Evolutionary conservation across 768 basidiomycete genomes (phyloP), one percentile per base, ranked within the genome.

Genomic region (Suillus lakei): DNA sequence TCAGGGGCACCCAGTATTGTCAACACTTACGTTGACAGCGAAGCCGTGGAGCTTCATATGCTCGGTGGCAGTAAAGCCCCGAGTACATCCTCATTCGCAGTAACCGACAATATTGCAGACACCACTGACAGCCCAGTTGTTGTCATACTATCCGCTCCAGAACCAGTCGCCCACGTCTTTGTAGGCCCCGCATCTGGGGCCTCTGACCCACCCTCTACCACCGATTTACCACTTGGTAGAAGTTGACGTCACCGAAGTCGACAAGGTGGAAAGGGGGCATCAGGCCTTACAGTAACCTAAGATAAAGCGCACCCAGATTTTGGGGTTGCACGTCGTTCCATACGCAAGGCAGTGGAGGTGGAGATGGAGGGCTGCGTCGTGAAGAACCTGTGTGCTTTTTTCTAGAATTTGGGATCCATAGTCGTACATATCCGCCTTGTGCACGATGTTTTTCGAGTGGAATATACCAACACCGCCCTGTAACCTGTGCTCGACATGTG

Each of bases 231-330:
- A 18, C n/a, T 12, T 16, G 23, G 32, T 6, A 38, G 59, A 62
- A 43, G 51, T 32, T 1, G 43, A 30, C 12, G 44, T 61, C 1
- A 9, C 30, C 10, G 61, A 61, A 26, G 63, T 62, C 8, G 60
- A 65, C 38, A 50, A 41, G 41, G 62, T 55, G 3, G 59, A 18
- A 12, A 55, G 34, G 21, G 43, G 61, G n/a, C 48, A 59, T 26
- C 53, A 63, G 46, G 58, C 26, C 28, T 54, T 50, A 38, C 23
- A 50, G 66, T 60, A 23, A 68, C 16, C 3, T 21, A 32, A 89
- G n/a, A 26, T 23, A 2, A 26, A 26, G 9, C 12, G 9, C 16
- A 26, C 8, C 56, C 18, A 0, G 10, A 16, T 23, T 26, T 18
- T 5, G 23, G 5, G 38, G 38, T 23, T 21, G 18, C 18, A 59